phyloP scores from a whole-genome alignment of 306 rosid genomes.

The Quercus agrifolia region DNA sequence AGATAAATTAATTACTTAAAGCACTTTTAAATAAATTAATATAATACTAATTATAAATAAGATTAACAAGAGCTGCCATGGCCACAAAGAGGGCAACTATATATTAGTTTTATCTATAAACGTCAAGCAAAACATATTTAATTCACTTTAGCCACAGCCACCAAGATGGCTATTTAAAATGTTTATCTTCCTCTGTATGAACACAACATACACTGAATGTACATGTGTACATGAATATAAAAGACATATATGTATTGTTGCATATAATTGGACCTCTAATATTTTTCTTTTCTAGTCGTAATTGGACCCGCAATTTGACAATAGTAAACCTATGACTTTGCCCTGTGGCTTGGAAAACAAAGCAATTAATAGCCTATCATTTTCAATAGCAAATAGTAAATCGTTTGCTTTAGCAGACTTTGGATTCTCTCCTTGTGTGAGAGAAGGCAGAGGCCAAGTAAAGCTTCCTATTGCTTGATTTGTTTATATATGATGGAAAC shows the following conservation, averaged over 20 bases:
- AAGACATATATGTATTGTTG: neutral
- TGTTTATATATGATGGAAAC: slow-evolving; percentile 38
- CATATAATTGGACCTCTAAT: neutral
- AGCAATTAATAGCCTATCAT: slow-evolving; percentile 21
- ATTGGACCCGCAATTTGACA: slow-evolving; percentile 39
- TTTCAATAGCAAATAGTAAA: slow-evolving; percentile 24
- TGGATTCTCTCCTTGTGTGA: slow-evolving; percentile 28
- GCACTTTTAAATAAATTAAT: no score
- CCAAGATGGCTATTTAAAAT: neutral
- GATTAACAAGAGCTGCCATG: no score
- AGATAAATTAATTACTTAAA: no score
- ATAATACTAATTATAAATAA: no score
- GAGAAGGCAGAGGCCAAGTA: slow-evolving; percentile 27
- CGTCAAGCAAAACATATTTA: no score
- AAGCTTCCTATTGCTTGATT: slow-evolving; percentile 11
- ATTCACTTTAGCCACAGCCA: neutral
- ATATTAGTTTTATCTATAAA: no score
- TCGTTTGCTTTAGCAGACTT: slow-evolving; percentile 20
- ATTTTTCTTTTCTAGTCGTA: neutral
- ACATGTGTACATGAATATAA: neutral
- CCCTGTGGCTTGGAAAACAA: slow-evolving; percentile 29
- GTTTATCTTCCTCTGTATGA: no score
- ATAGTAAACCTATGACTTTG: slow-evolving; percentile 28
- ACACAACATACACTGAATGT: neutral
- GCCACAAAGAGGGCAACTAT: no score